Conservation (phyloP, 352 stramenopile genomes). For the Globisporangium emineosum region DNA sequence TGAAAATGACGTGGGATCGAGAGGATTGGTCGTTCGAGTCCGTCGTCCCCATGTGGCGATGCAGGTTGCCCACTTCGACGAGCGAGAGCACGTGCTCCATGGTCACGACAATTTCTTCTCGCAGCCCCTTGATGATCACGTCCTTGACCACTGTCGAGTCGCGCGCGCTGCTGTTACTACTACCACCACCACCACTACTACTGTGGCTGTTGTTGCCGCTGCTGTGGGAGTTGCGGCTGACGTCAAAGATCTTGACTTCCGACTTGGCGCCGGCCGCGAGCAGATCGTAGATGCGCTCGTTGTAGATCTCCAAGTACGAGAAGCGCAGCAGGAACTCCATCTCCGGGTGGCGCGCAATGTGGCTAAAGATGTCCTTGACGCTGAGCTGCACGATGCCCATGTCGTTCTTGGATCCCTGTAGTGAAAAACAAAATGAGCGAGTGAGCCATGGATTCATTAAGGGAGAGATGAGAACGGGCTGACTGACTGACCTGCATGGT, state of each 20-base stretch:
- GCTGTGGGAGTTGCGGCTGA: constrained; percentile 38
- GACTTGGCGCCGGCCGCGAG: constrained; percentile 64
- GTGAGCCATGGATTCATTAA: neutral
- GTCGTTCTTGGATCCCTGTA: constrained; percentile 36
- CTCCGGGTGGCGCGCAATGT: constrained; percentile 56
- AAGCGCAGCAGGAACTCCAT: constrained; percentile 78
- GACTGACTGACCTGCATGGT: constrained; percentile 77
- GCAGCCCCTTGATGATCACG: constrained; percentile 84
- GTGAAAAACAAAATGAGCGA: neutral
- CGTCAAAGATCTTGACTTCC: constrained; percentile 78
- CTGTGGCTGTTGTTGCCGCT: constrained; percentile 7
- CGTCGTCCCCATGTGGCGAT: constrained; percentile 74
- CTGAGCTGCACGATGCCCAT: constrained; percentile 83
- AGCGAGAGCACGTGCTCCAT: constrained; percentile 84
- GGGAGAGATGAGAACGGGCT: too few species aligned
- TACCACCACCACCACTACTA: neutral
- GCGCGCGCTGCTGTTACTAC: constrained; percentile 18
- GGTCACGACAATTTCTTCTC: constrained; percentile 74
- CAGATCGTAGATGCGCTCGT: constrained; percentile 97
- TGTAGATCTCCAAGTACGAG: constrained; percentile 98
- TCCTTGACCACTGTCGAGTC: constrained; percentile 51
- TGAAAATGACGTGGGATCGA: constrained; percentile 74
- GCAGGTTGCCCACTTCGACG: constrained; percentile 72
- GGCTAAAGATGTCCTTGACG: constrained; percentile 86
- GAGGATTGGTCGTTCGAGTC: constrained; percentile 80